Evolutionary conservation across 2,329 filamentous ascomycete species (phyloP), one percentile per base, ranked within the genome.

Genomic region (Fusarium tricinctum): DNA sequence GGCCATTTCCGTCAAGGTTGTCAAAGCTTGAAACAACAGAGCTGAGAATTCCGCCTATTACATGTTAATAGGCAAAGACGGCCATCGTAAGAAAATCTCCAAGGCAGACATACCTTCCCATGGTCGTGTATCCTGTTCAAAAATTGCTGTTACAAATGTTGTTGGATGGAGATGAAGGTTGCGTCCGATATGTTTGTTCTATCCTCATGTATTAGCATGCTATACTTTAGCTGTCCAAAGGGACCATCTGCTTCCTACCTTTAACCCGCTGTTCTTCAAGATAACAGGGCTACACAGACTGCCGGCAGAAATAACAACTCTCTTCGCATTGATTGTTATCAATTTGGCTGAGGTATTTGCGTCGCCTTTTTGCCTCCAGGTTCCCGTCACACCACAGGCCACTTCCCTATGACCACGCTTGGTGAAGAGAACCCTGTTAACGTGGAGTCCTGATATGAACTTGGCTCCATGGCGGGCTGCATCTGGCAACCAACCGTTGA

Each of bases 1-100:
- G 52, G 2, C 52, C 52, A 40, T 23, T 1, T n/a, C 52, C 44
- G 3, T 55, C 52, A 0, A 55, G 2, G 2, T 55, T 32, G 6
- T 55, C 52, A 6, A 55, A 50, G 19, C 52, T 55, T 9, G 52
- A 39, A 3, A 55, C 44, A 0, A 55, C 33, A 8, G 44, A 50
- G 3, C 44, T 55, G 2, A 55, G 44, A 4, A 26, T 32, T 8
- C 32, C 52, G 19, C 52, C 52, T 53, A 3, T 4, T 3, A 7
- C 1, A 0, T 28, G 14, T 53, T 35, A 43, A 10, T 1, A 20
- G 6, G 3, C 2, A 5, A 32, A 5, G 10, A 4, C 14, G 13
- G 0, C 3, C 17, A 9, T 1, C 8, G 2, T 2, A 48, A 1
- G 0, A 3, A 13, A 1, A 5, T 2, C 4, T 28, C 0, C 3